Conservation (phyloP, 1,139 yeast genomes). For the Kodamaea suecica region DNA sequence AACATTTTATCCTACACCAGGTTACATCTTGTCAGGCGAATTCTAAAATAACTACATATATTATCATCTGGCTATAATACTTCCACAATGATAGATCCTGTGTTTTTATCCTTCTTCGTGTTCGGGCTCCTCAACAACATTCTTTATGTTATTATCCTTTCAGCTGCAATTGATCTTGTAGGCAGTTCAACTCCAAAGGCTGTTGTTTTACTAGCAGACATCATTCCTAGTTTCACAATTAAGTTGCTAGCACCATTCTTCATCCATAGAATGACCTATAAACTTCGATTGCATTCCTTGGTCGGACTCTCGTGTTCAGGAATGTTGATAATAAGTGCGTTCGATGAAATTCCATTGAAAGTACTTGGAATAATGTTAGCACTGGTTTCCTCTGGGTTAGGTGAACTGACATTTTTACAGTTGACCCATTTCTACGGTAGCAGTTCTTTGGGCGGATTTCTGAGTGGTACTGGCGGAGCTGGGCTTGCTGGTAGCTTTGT, state of each 20-base stretch:
- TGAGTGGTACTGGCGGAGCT: conserved; percentile 95
- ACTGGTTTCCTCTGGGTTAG: conserved; percentile 81
- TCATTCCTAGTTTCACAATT: conserved; percentile 72
- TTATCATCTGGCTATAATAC: no score
- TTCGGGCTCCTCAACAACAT: conserved; percentile 89
- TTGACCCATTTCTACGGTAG: conserved; percentile 68
- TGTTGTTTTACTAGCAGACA: conserved; percentile 79
- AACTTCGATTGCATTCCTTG: conserved; percentile 49
- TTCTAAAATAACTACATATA: no score
- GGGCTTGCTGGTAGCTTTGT: conserved; percentile 74
- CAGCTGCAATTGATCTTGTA: conserved; percentile 90
- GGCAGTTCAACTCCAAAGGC: conserved; percentile 85
- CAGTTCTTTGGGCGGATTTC: conserved; percentile 75
- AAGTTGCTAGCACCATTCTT: conserved; percentile 78
- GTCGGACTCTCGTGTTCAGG: conserved; percentile 67
- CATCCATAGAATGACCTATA: conserved; percentile 63
- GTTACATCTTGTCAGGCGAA: no score
- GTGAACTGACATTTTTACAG: conserved; percentile 85
- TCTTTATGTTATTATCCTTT: conserved; percentile 82
- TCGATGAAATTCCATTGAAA: conserved; percentile 30
- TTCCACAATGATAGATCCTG: conserved; percentile 6
- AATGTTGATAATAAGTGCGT: conserved; percentile 66
- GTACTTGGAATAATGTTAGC: conserved; percentile 78
- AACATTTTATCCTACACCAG: no score
- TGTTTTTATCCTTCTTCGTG: conserved; percentile 64